A percentile compares a stretch with the other conserved stretches of the same genome.
These are phyloP conservation scores for Hericium coralloides DNA, from an alignment of 768 basidiomycete species.

Conservation along the genomic window DNA sequence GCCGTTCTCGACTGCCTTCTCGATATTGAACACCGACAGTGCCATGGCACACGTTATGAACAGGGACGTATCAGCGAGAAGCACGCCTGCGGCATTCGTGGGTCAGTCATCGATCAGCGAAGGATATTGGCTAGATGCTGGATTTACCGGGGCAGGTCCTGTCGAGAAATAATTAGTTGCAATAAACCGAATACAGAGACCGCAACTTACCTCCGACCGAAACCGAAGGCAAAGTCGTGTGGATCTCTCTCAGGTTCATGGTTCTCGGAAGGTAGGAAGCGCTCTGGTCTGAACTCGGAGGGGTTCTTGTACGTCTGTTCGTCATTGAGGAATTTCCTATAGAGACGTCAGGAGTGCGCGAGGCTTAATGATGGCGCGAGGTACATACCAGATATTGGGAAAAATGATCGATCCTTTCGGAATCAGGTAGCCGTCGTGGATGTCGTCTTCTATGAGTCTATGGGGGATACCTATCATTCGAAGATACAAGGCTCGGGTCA, in stretches of 20 bases:
- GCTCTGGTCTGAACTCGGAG: conserved; percentile 20
- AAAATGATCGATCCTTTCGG: conserved; percentile 29
- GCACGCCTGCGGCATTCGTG: too few relatives aligned
- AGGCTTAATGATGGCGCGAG: background rate
- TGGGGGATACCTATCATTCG: conserved; percentile 23
- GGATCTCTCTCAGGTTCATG: conserved; percentile 15
- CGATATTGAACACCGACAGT: too few relatives aligned
- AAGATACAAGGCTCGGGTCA: background rate
- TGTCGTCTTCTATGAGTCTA: conserved; percentile 25
- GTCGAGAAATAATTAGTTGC: background rate
- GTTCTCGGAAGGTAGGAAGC: conserved; percentile 17
- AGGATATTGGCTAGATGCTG: too few relatives aligned
- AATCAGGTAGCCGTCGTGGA: conserved; percentile 28
- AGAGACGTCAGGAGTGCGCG: too few relatives aligned
- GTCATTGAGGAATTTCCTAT: conserved; percentile 23
- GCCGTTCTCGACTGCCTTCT: too few relatives aligned
- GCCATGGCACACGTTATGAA: too few relatives aligned
- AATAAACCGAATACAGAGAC: background rate
- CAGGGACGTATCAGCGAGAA: too few relatives aligned
- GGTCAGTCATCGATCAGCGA: background rate
- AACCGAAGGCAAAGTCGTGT: conserved; percentile 15
- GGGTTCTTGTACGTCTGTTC: conserved; percentile 20
- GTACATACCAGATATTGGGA: conserved; percentile 25
- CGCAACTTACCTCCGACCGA: conserved; percentile 17
- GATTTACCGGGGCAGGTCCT: background rate